Evolutionary conservation across 2,329 filamentous ascomycete genomes (phyloP).

Genomic region (Nothophoma quercina): DNA sequence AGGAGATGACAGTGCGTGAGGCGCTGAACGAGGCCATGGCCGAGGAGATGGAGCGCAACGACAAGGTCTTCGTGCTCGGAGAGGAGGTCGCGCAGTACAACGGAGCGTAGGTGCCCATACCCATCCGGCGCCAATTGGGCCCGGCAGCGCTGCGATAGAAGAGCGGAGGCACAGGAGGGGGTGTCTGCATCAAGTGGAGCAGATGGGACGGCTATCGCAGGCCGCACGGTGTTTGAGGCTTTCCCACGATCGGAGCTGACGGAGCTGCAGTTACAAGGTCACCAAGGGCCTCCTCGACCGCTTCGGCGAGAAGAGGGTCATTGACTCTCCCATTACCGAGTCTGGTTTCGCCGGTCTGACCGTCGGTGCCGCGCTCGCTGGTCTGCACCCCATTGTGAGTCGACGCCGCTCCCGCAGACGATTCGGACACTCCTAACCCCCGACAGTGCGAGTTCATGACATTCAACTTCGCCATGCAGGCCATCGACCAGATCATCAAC

Average conservation of each 20-base stretch:
- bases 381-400: constrained; percentile 89
- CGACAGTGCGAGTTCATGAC: constrained; percentile 98
- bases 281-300: constrained; percentile 97
- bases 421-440: constrained; percentile 27
- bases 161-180: neutral
- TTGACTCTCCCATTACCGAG: constrained; percentile 98
- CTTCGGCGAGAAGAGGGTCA: constrained; percentile 96
- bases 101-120: constrained; percentile 71
- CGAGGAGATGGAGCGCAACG: constrained; percentile 93
- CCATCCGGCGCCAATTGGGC: constrained; percentile 16
- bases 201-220: constrained; percentile 6
- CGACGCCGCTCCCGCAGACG: too few relatives aligned
- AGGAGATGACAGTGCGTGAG: constrained; percentile 97
- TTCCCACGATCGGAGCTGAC: constrained; percentile 49
- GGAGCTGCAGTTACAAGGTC: constrained; percentile 81
- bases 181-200: neutral
- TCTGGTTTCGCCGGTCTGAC: constrained; percentile 94
- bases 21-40: constrained; percentile 97
- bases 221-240: neutral
- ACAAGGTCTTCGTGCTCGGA: constrained; percentile 94
- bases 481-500: constrained; percentile 99
- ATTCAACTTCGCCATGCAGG: constrained; percentile 99
- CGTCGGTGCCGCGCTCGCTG: constrained; percentile 92
- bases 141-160: constrained; percentile 8
- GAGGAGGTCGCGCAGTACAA: constrained; percentile 99